These are phyloP conservation scores for Thelephora aurantiotincta DNA, from an alignment of 768 basidiomycete genomes.

Conservation along the genomic window DNA sequence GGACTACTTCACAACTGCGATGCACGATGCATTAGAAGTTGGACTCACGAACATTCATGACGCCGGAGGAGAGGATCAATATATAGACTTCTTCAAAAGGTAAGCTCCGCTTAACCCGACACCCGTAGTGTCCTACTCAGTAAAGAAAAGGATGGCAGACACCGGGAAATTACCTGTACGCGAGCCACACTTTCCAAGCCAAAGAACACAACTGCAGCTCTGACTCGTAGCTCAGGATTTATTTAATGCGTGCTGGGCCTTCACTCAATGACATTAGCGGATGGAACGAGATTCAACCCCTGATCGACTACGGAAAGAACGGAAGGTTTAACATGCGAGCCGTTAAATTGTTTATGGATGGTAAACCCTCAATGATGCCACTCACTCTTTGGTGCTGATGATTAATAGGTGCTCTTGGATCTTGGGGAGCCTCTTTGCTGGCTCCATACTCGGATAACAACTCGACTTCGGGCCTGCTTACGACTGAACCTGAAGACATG, in stretches of 20 bases:
- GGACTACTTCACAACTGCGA: slow-evolving; percentile 49
- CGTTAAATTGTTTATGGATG: slow-evolving; percentile 70
- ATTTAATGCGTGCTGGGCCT: slow-evolving; percentile 39
- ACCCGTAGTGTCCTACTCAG: background rate
- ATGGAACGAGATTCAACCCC: slow-evolving; percentile 19
- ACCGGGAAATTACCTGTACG: slow-evolving; percentile 54
- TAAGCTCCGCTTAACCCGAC: slow-evolving; percentile 17
- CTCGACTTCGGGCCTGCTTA: slow-evolving; percentile 55
- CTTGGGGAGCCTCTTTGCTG: slow-evolving; percentile 82
- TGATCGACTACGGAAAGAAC: slow-evolving; percentile 44
- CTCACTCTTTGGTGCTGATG: background rate
- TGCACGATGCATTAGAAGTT: slow-evolving; percentile 54
- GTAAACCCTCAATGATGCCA: slow-evolving; percentile 18
- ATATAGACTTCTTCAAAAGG: slow-evolving; percentile 54
- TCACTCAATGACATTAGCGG: slow-evolving; percentile 20
- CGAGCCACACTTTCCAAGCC: slow-evolving; percentile 1
- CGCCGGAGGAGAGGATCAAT: slow-evolving; percentile 37
- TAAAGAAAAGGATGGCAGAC: slow-evolving; percentile 46
- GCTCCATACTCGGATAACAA: slow-evolving; percentile 78
- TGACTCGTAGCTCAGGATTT: slow-evolving; percentile 36
- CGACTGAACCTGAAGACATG: slow-evolving; percentile 38
- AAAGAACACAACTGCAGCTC: background rate
- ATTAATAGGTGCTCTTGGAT: slow-evolving; percentile 66
- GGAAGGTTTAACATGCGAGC: slow-evolving; percentile 42
- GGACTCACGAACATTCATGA: slow-evolving; percentile 87